These are phyloP conservation scores for Chlorella vulgaris DNA, from an alignment of 139 green algal species.

Conservation along the genomic window DNA sequence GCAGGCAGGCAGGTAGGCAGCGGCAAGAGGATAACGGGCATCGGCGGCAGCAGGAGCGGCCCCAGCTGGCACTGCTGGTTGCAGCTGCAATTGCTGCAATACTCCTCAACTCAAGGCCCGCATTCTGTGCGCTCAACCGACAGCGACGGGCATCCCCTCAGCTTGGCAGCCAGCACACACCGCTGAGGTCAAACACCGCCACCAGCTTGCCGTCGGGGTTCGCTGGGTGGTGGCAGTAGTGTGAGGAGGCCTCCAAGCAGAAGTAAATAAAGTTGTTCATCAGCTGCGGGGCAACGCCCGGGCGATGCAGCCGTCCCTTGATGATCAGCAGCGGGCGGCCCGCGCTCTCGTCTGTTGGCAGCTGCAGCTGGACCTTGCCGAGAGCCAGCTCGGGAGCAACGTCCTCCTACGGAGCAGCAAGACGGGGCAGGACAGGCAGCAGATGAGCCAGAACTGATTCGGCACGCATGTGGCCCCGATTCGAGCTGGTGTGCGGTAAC, in stretches of 20 bases:
- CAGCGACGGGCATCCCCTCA: too few species aligned
- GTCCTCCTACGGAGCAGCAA: constrained; percentile 6
- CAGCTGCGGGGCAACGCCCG: not conserved
- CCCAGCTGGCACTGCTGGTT: too few species aligned
- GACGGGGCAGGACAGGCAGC: not conserved
- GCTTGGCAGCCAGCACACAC: too few species aligned
- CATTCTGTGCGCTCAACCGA: too few species aligned
- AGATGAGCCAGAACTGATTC: too few species aligned
- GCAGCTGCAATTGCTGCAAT: too few species aligned
- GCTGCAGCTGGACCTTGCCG: constrained; percentile 25
- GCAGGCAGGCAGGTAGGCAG: too few species aligned
- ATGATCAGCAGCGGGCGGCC: constrained; percentile 17
- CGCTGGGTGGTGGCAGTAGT: constrained; percentile 1
- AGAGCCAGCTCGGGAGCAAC: not conserved
- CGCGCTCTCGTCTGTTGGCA: not conserved
- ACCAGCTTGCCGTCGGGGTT: constrained; percentile 19
- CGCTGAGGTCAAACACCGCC: constrained; percentile 13
- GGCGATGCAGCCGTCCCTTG: constrained; percentile 1
- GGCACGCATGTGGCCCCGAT: too few species aligned
- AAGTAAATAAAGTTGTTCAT: constrained; percentile 14
- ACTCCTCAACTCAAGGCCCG: too few species aligned
- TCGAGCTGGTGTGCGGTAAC: too few species aligned
- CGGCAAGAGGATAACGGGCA: not conserved
- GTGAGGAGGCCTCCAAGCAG: not conserved
- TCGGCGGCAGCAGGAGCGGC: too few species aligned